phyloP scores from a whole-genome alignment of 352 stramenopile species.

The Phytophthora colocasiae region DNA sequence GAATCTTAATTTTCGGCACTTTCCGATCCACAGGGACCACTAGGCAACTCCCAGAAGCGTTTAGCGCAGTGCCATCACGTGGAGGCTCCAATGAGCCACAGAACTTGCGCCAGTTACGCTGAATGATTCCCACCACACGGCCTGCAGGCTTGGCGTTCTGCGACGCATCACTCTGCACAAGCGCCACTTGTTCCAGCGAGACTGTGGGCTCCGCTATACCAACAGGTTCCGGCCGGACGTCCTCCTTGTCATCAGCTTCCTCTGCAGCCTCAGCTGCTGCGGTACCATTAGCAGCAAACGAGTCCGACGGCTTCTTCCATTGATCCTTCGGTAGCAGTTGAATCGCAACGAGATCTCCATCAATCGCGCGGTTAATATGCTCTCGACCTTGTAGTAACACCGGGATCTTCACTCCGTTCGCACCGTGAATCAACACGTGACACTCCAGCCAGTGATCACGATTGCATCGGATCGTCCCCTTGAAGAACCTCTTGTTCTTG shows the following conservation, averaged over 20 bases:
- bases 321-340: conserved; percentile 89
- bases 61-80: conserved; percentile 47
- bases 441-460: conserved; percentile 86
- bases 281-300: conserved; percentile 61
- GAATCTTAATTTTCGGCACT: conserved; percentile 95
- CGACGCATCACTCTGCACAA: conserved; percentile 60
- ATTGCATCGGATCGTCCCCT: conserved; percentile 91
- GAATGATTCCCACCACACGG: conserved; percentile 92
- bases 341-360: conserved; percentile 98
- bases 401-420: conserved; percentile 66
- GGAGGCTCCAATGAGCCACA: conserved; percentile 93
- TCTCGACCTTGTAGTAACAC: conserved; percentile 77
- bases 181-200: conserved; percentile 60
- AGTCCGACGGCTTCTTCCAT: conserved; percentile 82
- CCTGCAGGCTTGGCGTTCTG: conserved; percentile 75
- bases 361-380: conserved; percentile 97
- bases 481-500: conserved; percentile 89
- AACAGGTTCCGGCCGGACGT: conserved; percentile 37
- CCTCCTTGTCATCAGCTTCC: conserved; percentile 54
- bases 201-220: conserved; percentile 76
- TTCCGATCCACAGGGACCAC: conserved; percentile 90
- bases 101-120: conserved; percentile 94
- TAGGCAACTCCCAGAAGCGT: conserved; percentile 64
- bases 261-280: conserved; percentile 46
- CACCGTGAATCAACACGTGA: conserved; percentile 80